phyloP scores from a whole-genome alignment of 345 rosid species.

The Brassica carinata region DNA sequence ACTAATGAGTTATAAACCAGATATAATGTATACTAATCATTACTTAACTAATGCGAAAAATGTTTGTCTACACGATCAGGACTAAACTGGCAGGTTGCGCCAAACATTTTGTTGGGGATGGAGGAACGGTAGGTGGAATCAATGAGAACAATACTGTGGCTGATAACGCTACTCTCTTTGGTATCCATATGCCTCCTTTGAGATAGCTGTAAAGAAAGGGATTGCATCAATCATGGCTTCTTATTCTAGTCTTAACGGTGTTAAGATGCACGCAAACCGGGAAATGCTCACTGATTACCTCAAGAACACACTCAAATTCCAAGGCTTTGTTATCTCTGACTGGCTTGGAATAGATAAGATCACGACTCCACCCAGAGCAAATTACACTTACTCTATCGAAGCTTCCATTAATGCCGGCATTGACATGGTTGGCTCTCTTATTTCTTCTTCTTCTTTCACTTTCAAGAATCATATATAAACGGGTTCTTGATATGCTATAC shows the following conservation, averaged over 20 bases:
- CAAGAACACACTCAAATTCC: conserved; percentile 70
- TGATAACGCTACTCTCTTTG: conserved; percentile 57
- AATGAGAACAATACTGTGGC: conserved; percentile 71
- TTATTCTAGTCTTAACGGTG: conserved; percentile 88
- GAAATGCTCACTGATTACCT: conserved; percentile 71
- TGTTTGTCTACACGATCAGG: conserved; percentile 40
- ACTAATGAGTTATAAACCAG: neutral
- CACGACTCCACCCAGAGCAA: conserved; percentile 29
- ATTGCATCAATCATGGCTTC: conserved; percentile 86
- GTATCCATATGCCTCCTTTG: conserved; percentile 78
- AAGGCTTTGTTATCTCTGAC: conserved; percentile 45
- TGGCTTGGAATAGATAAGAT: conserved; percentile 42
- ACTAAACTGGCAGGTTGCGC: conserved; percentile 88
- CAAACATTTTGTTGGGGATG: conserved; percentile 93
- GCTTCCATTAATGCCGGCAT: conserved; percentile 54
- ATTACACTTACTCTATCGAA: conserved; percentile 42
- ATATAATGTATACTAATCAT: neutral
- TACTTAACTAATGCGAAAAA: conserved; percentile 6
- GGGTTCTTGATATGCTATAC: neutral
- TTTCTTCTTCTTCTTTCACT: neutral
- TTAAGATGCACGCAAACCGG: conserved; percentile 81
- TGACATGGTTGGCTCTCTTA: conserved; percentile 52
- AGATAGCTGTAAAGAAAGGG: conserved; percentile 72
- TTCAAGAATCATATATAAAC: conserved; percentile 9
- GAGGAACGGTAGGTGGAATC: conserved; percentile 76